Percentiles rank a stretch among this genome's conserved stretches.
Conservation (phyloP, 345 rosid species). For the Eutrema heterophyllum region DNA sequence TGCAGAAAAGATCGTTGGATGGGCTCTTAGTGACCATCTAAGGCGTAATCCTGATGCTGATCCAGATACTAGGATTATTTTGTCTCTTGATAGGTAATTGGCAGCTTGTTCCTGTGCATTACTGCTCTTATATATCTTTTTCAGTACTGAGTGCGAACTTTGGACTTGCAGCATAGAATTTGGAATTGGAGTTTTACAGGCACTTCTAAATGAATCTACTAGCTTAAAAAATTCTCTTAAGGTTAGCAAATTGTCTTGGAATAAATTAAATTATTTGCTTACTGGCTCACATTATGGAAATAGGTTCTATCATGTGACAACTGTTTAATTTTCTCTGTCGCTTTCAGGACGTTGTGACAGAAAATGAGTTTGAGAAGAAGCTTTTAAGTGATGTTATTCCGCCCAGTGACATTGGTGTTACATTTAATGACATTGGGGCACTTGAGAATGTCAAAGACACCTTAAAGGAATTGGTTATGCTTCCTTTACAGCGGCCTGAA, state of each 20-base stretch:
- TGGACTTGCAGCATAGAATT: conserved; percentile 58
- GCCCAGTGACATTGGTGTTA: conserved; percentile 80
- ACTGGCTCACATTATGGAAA: background rate
- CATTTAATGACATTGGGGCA: conserved; percentile 90
- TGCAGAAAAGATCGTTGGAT: conserved; percentile 83
- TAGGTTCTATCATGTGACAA: background rate
- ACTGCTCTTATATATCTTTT: background rate
- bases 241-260: conserved; percentile 32
- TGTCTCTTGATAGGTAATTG: conserved; percentile 72
- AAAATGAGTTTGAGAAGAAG: conserved; percentile 81
- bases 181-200: conserved; percentile 67
- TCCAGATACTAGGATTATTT: conserved; percentile 46
- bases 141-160: background rate
- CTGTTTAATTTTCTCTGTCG: background rate
- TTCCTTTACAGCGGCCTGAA: conserved; percentile 85
- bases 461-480: conserved; percentile 87
- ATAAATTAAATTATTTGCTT: background rate
- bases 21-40: conserved; percentile 80
- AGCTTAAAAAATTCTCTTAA: conserved; percentile 80
- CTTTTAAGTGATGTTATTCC: conserved; percentile 81
- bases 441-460: conserved; percentile 91
- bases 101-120: conserved; percentile 10
- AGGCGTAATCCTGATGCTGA: conserved; percentile 65
- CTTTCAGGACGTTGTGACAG: conserved; percentile 77
- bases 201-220: conserved; percentile 63